Evolutionary conservation across 2,329 filamentous ascomycete species (phyloP), one percentile per base, ranked within the genome.

Genomic region (Clonostachys chloroleuca): DNA sequence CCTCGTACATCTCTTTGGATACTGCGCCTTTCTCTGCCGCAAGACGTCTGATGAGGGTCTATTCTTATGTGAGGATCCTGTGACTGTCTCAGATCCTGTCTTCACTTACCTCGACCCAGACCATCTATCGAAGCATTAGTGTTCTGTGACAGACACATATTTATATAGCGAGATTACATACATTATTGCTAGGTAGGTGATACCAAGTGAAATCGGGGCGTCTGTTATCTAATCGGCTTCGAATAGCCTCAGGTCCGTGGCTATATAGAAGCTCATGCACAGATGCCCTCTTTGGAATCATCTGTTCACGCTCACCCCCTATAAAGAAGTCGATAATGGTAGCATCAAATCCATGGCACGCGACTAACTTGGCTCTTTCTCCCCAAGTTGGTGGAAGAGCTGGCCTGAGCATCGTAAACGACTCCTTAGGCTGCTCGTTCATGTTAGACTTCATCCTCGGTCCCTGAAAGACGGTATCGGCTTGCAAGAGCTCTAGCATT

Each of bases 161-260:
- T 8, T 24, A 8, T 24, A 24, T 24, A 24, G 24, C 6, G 24
- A 24, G 24, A 40, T 24, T 34, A 45, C 49, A 10, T 44, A 50
- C 49, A 41, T 50, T 51, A 20, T 51, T 51, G 4, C 41, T 24
- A 33, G 49, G 49, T 16, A 51, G 34, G 18, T 51, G 49, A 40
- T 51, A 51, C 49, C 49, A 51, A 2, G 49, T 51, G 33, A 45
- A 51, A 16, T 46, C 42, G 4, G 49, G 49, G 8, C 17, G 39
- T 34, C 24, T 39, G 7, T 16, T 41, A 14, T 42, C 45, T 12
- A 44, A 20, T 12, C 20, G 18, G 34, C 17, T 50, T 8, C 37
- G 37, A 13, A 50, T 33, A 10, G 48, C 45, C 14, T 39, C 37
- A 5, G 48, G 48, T 9, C 48, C 48, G 7, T 47, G 42, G 17